Evolutionary conservation across 345 rosid species (phyloP), one percentile per base, ranked within the genome.

Genomic region (Sisymbrium irio): DNA sequence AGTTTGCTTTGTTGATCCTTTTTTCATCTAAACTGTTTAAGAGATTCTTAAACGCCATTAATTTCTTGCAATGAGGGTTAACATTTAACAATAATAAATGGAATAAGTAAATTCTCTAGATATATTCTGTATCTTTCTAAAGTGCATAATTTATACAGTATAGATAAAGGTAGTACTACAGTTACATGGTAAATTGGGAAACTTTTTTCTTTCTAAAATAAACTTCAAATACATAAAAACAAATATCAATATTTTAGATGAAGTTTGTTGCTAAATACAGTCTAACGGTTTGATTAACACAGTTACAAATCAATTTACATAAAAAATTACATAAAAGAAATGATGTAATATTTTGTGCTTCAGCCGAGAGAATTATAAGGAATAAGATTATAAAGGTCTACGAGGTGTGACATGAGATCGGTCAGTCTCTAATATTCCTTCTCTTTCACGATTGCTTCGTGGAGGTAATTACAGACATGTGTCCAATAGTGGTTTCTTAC

Each of bases 1-100:
- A 58, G 67, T 59, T 75, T 67, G 78, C 67, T 75, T 75, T 47
- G 78, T 75, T 75, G 78, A 62, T 59, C 73, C 62, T 68, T 59
- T 59, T 74, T 60, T 67, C 67, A 67, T 67, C 73, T 75, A 75
- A 59, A 75, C 17, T 15, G n/a, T n/a, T n/a, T n/a, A n/a, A n/a
- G n/a, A n/a, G 61, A 49, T 19, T 75, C 78, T 59, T 75, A 75
- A 68, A 67, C 78, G 78, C 73, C 68, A 75, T 49, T 1, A 61
- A 22, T 75, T 42, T 68, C 58, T 62, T 69, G 67, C 44, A 12
- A 66, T 1, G 45, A 58, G 27, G 28, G 64, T 33, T 44, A 54
- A 62, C 37, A 20, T 30, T 44, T 32, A 63, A 53, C 20, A 33
- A 67, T 19, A 33, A 67, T 19, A 25, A 68, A 59, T 40, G 45